These are phyloP conservation scores for Tetrapisispora namnaoensis DNA, from an alignment of 805 yeast genomes.

Conservation along the genomic window DNA sequence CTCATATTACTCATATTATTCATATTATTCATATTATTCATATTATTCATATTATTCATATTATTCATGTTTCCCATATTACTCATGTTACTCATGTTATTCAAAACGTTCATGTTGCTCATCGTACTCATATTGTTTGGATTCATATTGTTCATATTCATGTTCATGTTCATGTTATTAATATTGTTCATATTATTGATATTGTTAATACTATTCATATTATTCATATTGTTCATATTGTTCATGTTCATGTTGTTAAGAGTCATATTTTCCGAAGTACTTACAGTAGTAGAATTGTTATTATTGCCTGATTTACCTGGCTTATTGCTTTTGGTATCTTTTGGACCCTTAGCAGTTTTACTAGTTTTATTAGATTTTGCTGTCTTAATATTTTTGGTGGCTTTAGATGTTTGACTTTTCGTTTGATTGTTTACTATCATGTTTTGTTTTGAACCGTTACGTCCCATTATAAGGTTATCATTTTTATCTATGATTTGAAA, in stretches of 20 bases:
- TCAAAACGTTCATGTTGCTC: neutral
- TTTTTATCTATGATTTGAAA: neutral
- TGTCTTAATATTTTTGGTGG: neutral
- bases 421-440: neutral
- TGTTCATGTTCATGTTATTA: neutral
- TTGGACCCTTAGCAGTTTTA: neutral
- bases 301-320: neutral
- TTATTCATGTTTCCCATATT: neutral
- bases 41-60: neutral
- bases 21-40: slow-evolving; percentile 1
- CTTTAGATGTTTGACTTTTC: neutral
- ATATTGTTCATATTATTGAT: neutral
- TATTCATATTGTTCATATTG: neutral
- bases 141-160: slow-evolving; percentile 1
- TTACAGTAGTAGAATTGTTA: neutral
- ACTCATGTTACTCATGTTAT: neutral
- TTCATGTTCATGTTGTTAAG: neutral
- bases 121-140: neutral
- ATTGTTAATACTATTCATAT: neutral
- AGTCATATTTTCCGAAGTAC: neutral
- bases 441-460: neutral
- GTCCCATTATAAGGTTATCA: slow-evolving; percentile 3
- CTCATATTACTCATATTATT: slow-evolving; percentile 1
- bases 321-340: neutral
- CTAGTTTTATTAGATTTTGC: neutral